These are phyloP conservation scores for Pseudogymnoascus sp. DNA, from an alignment of 2,329 filamentous ascomycete genomes.

Conservation along the genomic window DNA sequence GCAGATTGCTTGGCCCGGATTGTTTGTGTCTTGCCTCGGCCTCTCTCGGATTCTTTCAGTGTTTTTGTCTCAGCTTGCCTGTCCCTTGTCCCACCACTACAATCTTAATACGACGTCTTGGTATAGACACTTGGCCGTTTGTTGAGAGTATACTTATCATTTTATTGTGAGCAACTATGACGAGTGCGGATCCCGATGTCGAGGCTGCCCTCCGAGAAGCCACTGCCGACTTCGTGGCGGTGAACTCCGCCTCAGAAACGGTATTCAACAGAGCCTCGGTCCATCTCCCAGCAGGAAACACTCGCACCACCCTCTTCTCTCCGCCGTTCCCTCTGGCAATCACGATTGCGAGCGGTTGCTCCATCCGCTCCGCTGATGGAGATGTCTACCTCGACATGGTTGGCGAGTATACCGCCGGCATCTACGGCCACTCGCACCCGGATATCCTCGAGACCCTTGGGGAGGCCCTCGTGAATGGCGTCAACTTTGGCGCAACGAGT, in stretches of 20 bases:
- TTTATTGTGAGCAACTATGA: background rate
- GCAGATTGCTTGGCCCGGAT: background rate
- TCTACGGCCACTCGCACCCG: slow-evolving; percentile 57
- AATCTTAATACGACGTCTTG: background rate
- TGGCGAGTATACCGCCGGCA: slow-evolving; percentile 54
- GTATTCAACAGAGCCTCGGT: slow-evolving; percentile 23
- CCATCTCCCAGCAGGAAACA: slow-evolving; percentile 15
- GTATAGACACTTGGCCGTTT: background rate
- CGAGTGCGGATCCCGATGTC: background rate
- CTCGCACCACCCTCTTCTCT: slow-evolving; percentile 13
- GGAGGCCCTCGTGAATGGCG: slow-evolving; percentile 35
- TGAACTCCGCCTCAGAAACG: background rate
- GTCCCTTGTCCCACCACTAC: background rate
- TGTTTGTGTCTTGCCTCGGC: background rate
- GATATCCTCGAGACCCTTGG: slow-evolving; percentile 41
- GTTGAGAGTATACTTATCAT: background rate
- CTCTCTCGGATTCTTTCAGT: background rate
- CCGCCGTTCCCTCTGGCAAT: slow-evolving; percentile 13
- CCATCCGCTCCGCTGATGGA: slow-evolving; percentile 12
- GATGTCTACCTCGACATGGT: slow-evolving; percentile 48
- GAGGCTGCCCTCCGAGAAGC: background rate
- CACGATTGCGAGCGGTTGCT: background rate
- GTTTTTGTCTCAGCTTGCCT: background rate
- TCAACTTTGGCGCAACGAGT: slow-evolving; percentile 47
- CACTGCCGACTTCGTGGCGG: background rate